Evolutionary conservation across 345 rosid species (phyloP).

Genomic region (Murraya koenigii): DNA sequence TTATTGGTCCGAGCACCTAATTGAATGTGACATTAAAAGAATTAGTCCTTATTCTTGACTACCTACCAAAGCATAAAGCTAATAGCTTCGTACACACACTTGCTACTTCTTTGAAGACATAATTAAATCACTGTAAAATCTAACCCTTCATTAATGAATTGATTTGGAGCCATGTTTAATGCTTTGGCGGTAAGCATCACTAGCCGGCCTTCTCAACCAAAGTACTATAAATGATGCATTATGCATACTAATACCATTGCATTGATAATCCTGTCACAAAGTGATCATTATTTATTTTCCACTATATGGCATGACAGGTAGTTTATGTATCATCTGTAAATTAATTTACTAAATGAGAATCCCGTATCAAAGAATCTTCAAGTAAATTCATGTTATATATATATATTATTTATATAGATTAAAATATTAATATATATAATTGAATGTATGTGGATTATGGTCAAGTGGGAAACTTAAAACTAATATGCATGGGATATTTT

Average conservation of each 20-base stretch:
- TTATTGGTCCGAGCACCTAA: conserved; percentile 5
- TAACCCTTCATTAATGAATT: not conserved
- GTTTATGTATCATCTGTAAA: no score
- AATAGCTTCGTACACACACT: not conserved
- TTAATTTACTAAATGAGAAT: not conserved
- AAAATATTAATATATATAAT: not conserved
- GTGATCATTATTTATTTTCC: not conserved
- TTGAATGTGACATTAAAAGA: conserved; percentile 1
- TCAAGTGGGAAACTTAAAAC: not conserved
- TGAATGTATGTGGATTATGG: not conserved
- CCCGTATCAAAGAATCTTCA: not conserved
- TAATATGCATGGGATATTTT: not conserved
- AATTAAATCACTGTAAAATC: not conserved
- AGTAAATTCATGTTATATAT: not conserved
- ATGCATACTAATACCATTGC: not conserved
- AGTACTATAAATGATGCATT: no score
- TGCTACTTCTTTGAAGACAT: not conserved
- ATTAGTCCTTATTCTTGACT: not conserved
- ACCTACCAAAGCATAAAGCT: conserved; percentile 1
- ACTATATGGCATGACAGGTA: not conserved
- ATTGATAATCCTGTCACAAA: no score
- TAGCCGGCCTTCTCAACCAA: not conserved
- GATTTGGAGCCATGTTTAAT: not conserved
- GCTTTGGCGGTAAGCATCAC: not conserved
- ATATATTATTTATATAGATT: not conserved